Conservation (phyloP, 2,329 filamentous ascomycete species). For the Venturia nashicola region DNA sequence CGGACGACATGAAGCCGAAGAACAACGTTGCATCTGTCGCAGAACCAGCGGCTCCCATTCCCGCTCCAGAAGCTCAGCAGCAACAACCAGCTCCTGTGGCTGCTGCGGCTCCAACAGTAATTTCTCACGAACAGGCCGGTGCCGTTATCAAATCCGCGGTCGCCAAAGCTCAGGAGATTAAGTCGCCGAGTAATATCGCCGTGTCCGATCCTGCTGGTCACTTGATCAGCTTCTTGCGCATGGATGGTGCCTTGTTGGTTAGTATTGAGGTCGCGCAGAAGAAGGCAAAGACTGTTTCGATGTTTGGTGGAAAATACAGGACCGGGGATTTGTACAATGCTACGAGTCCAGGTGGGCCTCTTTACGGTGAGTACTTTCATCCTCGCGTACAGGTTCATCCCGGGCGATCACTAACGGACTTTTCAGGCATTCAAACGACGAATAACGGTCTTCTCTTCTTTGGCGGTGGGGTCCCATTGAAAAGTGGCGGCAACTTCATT, state of each 20-base stretch:
- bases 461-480: slow-evolving; percentile 19
- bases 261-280: slow-evolving; percentile 20
- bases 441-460: slow-evolving; percentile 20
- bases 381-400: slow-evolving; percentile 14
- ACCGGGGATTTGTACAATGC: slow-evolving; percentile 7
- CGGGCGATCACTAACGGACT: slow-evolving; percentile 10
- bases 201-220: slow-evolving; percentile 19
- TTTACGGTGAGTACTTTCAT: slow-evolving; percentile 11
- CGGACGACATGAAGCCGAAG: not conserved
- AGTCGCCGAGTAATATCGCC: slow-evolving; percentile 19
- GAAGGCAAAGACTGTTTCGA: slow-evolving; percentile 19
- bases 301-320: slow-evolving; percentile 17
- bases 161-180: slow-evolving; percentile 16
- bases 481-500: slow-evolving; percentile 16
- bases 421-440: slow-evolving; percentile 18
- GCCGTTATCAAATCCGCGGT: slow-evolving; percentile 15
- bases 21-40: not conserved
- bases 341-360: not conserved
- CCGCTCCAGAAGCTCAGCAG: not conserved
- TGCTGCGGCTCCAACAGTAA: not conserved
- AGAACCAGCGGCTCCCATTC: not conserved
- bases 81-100: not conserved
- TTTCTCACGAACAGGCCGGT: slow-evolving; percentile 15
- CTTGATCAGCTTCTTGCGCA: slow-evolving; percentile 18
- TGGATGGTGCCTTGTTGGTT: slow-evolving; percentile 19